Evolutionary conservation across 2,329 filamentous ascomycete species (phyloP).

Genomic region (Zalaria obscura): DNA sequence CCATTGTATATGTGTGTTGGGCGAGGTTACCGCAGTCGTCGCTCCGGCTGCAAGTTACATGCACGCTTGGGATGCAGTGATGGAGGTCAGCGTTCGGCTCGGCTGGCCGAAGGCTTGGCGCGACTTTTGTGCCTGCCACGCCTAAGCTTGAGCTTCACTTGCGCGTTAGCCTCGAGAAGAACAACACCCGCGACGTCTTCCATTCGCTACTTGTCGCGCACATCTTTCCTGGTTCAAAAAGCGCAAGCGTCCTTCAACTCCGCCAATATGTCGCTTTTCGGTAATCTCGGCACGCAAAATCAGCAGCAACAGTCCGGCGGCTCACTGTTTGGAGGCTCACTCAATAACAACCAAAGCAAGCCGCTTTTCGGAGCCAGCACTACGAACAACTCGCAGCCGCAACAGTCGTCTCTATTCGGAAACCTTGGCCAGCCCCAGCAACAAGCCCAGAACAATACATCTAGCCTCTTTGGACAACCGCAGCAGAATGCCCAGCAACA

Average conservation of each 20-base stretch:
- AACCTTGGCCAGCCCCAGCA: slow-evolving; percentile 4
- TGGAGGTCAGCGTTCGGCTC: slow-evolving; percentile 4
- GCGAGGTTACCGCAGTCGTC: not conserved
- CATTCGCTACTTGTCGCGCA: not conserved
- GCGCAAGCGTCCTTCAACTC: not conserved
- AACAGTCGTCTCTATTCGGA: slow-evolving; percentile 15
- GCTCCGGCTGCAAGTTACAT: slow-evolving; percentile 1
- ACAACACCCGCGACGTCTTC: no score
- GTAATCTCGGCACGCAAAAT: slow-evolving; percentile 3
- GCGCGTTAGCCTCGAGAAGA: not conserved
- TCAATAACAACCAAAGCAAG: slow-evolving; percentile 12
- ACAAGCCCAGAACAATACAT: slow-evolving; percentile 18
- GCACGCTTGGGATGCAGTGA: slow-evolving; percentile 1
- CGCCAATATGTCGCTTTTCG: slow-evolving; percentile 4
- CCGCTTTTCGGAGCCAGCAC: slow-evolving; percentile 23
- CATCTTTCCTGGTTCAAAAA: not conserved
- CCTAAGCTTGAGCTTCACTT: not conserved
- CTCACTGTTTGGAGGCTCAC: slow-evolving; percentile 4
- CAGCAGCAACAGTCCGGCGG: slow-evolving; percentile 13
- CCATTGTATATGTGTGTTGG: slow-evolving; percentile 36
- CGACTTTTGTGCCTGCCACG: not conserved
- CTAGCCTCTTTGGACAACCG: slow-evolving; percentile 22
- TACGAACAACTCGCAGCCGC: slow-evolving; percentile 14
- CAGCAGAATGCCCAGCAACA: slow-evolving; percentile 17
- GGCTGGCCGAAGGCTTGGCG: not conserved